Base-by-base conservation (phyloP, 176 grass and related monocot genomes). In the Rhynchospora breviuscula region DNA sequence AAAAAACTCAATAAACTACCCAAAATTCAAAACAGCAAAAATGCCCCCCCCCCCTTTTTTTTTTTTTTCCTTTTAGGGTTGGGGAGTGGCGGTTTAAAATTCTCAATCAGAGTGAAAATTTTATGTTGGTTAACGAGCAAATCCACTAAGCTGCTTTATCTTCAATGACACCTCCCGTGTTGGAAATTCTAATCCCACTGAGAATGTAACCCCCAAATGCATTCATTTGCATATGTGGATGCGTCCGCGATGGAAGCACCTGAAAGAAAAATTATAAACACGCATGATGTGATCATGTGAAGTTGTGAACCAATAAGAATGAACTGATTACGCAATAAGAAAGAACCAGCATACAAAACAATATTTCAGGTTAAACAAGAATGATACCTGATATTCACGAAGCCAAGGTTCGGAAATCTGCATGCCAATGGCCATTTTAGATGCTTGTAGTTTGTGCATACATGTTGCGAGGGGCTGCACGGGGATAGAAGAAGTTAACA, bases 391-490 rank as follows among this genome's bases (percentile, higher is more conserved):
- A 78, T 95, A 98, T 87, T 98, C 96, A 72, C 96, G 91, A 83
- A 98, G 88, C 91, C 96, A 98, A 49, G 96, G 96, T 87, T 98
- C 96, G 81, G 89, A 91, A 75, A 98, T 90, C 64, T 98, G 88
- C 59, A 98, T 86, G 67, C 88, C 87, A 47, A 99, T 88, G 63
- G 96, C 93, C 89, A 86, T 83, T 84, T 88, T 99, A 56, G 93
- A 93, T 21, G 64, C 70, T 64, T 95, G 93, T 73, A 99, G 85
- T 70, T 68, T 93, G 64, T 91, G 90, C 96, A 99, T 95, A 83
- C 89, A 95, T 76, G 81, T 87, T 52, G 91, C 96, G 46, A 99
- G 92, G 75, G 96, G 93, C 96, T 99, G 92, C 73, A 90, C 29
- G 59, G 52, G 69, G 10, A 46, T 17, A 84, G 51, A 76, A 63